phyloP scores from a whole-genome alignment of 2,329 filamentous ascomycete genomes.

The Botrytis aclada region DNA sequence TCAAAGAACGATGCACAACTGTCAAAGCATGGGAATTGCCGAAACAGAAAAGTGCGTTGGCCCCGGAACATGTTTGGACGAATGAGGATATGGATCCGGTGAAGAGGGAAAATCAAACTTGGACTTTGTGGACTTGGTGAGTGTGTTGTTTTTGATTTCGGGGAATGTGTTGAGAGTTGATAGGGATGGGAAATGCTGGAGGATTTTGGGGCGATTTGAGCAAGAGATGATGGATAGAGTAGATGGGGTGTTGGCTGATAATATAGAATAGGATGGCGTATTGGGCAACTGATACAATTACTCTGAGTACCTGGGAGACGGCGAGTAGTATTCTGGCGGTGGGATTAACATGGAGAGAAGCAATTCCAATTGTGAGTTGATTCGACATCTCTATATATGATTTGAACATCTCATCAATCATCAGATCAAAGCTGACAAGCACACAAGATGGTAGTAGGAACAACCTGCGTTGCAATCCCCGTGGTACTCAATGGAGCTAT shows the following conservation, averaged over 20 bases:
- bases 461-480: conserved; percentile 55
- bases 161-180: neutral
- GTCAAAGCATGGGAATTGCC: conserved; percentile 47
- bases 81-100: conserved; percentile 39
- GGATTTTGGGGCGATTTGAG: neutral
- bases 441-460: conserved; percentile 54
- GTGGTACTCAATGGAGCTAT: conserved; percentile 49
- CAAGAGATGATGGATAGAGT: neutral
- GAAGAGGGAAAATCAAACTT: conserved; percentile 35
- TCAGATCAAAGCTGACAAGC: conserved; percentile 17
- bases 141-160: neutral
- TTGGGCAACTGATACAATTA: conserved; percentile 43
- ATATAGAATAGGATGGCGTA: conserved; percentile 37
- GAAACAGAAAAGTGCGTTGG: conserved; percentile 47
- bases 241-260: neutral
- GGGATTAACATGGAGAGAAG: conserved; percentile 54
- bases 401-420: neutral
- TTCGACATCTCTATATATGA: conserved; percentile 17
- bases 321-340: conserved; percentile 48
- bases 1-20: conserved; percentile 43
- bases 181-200: neutral
- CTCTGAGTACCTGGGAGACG: conserved; percentile 50
- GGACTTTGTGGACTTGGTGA: conserved; percentile 39
- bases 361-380: conserved; percentile 42
- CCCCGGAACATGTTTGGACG: conserved; percentile 46